Evolutionary conservation across 179 eudicot genomes (phyloP).

Genomic region (Vitellaria paradoxa): DNA sequence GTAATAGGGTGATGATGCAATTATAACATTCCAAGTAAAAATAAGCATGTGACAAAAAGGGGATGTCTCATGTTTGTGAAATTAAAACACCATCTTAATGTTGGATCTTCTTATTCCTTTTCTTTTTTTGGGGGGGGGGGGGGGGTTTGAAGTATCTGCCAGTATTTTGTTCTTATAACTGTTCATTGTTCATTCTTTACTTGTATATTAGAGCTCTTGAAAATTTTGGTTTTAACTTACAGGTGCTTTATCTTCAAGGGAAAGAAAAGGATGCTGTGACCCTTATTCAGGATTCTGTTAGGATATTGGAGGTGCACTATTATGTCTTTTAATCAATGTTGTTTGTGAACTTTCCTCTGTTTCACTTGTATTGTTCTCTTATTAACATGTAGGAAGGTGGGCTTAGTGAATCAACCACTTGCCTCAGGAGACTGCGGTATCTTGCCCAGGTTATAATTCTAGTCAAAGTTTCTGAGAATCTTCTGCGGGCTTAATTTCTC

Average conservation of each 20-base stretch:
- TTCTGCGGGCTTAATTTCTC: background rate
- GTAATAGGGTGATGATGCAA: background rate
- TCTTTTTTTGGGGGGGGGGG: background rate
- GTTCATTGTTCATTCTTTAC: background rate
- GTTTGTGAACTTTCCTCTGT: slow-evolving; percentile 3
- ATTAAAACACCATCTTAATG: background rate
- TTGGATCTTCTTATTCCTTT: slow-evolving; percentile 1
- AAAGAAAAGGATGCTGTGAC: slow-evolving; percentile 68
- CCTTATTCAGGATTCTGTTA: slow-evolving; percentile 69
- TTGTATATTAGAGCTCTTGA: background rate
- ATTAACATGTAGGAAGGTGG: slow-evolving; percentile 62
- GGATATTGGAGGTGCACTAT: slow-evolving; percentile 67
- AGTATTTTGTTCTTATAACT: background rate
- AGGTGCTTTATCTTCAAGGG: slow-evolving; percentile 86
- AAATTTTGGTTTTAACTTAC: slow-evolving; percentile 13
- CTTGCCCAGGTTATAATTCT: slow-evolving; percentile 71
- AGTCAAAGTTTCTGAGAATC: slow-evolving; percentile 1
- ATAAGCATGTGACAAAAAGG: background rate
- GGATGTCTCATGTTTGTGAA: background rate
- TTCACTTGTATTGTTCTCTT: slow-evolving; percentile 6
- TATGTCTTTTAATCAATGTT: slow-evolving; percentile 14
- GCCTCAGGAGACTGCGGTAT: slow-evolving; percentile 75
- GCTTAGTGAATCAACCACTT: slow-evolving; percentile 68
- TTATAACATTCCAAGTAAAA: background rate
- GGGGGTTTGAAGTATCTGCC: too few relatives aligned